Conservation (phyloP, 805 yeast species). For the Priceomyces fermenticarens region DNA sequence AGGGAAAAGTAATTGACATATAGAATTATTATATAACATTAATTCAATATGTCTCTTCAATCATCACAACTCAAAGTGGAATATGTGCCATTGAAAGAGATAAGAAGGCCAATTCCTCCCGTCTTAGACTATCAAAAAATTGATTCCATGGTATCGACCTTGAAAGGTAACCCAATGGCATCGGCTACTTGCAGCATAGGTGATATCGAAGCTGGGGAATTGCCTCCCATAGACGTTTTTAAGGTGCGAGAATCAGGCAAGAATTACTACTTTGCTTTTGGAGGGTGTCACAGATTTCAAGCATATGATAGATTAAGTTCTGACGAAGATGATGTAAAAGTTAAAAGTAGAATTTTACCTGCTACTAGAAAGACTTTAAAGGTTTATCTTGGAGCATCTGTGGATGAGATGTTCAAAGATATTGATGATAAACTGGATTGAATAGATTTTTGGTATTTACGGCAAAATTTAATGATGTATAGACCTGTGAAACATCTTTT, state of each 20-base stretch:
- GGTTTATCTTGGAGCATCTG: slow-evolving; percentile 70
- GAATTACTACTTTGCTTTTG: slow-evolving; percentile 73
- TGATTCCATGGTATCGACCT: slow-evolving; percentile 72
- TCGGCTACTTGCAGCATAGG: slow-evolving; percentile 57
- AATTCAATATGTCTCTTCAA: slow-evolving; percentile 69
- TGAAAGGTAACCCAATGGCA: slow-evolving; percentile 61
- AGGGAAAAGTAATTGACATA: no score
- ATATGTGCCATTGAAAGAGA: slow-evolving; percentile 63
- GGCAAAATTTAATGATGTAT: no score
- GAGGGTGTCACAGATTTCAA: slow-evolving; percentile 88
- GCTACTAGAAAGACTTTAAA: slow-evolving; percentile 66
- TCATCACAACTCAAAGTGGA: slow-evolving; percentile 53
- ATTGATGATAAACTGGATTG: background rate
- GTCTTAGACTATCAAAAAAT: slow-evolving; percentile 73
- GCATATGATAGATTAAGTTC: slow-evolving; percentile 64
- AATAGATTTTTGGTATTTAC: no score
- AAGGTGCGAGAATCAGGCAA: slow-evolving; percentile 62
- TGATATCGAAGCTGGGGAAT: slow-evolving; percentile 54
- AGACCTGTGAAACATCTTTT: no score
- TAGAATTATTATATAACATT: no score
- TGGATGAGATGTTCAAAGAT: slow-evolving; percentile 45
- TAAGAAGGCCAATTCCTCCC: slow-evolving; percentile 82
- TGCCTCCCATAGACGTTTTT: slow-evolving; percentile 82
- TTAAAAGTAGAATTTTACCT: slow-evolving; percentile 71
- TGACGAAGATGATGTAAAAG: slow-evolving; percentile 40